phyloP scores from a whole-genome alignment of 257 asterid genomes.

The Euphrasia confusa region DNA sequence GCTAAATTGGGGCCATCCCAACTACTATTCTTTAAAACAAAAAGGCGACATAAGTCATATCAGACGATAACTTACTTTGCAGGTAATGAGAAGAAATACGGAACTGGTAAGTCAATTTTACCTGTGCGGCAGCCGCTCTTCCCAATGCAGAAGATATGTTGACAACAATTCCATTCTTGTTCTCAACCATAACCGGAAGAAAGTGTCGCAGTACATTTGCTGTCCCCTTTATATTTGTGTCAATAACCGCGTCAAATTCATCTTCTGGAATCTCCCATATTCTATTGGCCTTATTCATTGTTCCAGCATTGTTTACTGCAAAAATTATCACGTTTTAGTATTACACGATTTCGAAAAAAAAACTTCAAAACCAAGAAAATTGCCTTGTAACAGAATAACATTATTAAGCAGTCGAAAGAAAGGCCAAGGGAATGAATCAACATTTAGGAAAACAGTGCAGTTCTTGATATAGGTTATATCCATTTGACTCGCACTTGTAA shows the following conservation, averaged over 20 bases:
- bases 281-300: conserved; percentile 78
- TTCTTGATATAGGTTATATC: background rate
- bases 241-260: conserved; percentile 79
- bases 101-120: conserved; percentile 25
- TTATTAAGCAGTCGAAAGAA: conserved; percentile 4
- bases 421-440: background rate
- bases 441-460: background rate
- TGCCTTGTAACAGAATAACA: background rate
- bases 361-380: background rate
- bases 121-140: conserved; percentile 98
- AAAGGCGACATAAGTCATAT: background rate
- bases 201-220: conserved; percentile 83
- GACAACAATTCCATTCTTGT: conserved; percentile 80
- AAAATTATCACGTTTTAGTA: conserved; percentile 19
- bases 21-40: background rate
- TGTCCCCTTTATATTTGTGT: conserved; percentile 80
- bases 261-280: conserved; percentile 92
- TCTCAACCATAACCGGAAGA: conserved; percentile 77
- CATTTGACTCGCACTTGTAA: background rate
- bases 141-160: conserved; percentile 99
- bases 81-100: conserved; percentile 7
- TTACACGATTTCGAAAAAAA: background rate
- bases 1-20: conserved; percentile 17
- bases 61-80: background rate
- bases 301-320: conserved; percentile 92